These are phyloP conservation scores for Schizochytrium sp. DNA, from an alignment of 108 stramenopile genomes.

Conservation along the genomic window DNA sequence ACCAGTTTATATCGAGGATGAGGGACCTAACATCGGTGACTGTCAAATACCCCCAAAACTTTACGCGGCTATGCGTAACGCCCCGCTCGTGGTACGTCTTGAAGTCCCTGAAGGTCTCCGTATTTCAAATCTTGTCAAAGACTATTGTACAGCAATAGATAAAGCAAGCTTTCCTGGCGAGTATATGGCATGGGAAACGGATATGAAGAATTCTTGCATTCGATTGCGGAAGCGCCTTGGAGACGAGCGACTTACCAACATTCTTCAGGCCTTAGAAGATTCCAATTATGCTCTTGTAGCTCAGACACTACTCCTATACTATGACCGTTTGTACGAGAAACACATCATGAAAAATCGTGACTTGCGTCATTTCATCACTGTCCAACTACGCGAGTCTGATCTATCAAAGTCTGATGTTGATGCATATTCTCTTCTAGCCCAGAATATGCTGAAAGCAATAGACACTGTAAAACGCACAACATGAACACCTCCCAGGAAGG, in stretches of 20 bases:
- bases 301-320: background rate
- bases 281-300: background rate
- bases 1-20: constrained; percentile 54
- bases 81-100: background rate
- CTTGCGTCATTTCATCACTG: background rate
- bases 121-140: background rate
- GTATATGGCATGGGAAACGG: background rate
- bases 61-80: constrained; percentile 22
- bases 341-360: constrained; percentile 3
- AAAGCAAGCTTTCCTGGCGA: background rate
- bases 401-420: background rate
- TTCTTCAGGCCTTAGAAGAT: background rate
- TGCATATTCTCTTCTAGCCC: background rate
- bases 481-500: background rate
- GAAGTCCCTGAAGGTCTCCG: background rate
- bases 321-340: constrained; percentile 4
- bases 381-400: background rate
- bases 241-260: background rate
- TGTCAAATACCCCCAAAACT: constrained; percentile 38
- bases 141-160: background rate
- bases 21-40: constrained; percentile 26
- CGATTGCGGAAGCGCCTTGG: background rate
- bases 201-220: background rate
- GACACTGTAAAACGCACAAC: background rate
- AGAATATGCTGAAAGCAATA: background rate